A percentile compares a stretch with the other conserved stretches of the same genome.
Conservation (phyloP, 1,284 basidiomycete genomes). For the Peniophora sp. region DNA sequence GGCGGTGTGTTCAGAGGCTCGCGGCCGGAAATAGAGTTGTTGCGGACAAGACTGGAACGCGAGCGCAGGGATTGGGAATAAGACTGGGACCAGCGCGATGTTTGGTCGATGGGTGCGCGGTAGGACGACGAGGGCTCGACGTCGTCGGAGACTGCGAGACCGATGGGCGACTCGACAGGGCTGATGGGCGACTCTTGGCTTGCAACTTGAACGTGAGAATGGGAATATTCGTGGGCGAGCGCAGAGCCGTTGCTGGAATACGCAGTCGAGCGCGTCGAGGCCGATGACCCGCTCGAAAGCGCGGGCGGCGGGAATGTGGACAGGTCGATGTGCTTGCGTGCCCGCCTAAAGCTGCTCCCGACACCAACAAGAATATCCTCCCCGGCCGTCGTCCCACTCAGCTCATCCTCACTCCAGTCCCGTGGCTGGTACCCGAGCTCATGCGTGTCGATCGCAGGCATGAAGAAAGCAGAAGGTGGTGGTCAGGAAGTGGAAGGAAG, state of each 20-base stretch:
- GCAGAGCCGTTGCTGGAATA: conserved; percentile 63
- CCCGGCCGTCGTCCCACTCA: too few relatives aligned
- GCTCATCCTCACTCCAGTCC: too few relatives aligned
- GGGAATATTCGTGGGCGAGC: conserved; percentile 33
- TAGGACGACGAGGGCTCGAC: conserved; percentile 32
- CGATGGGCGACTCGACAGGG: conserved; percentile 22
- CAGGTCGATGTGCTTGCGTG: conserved; percentile 15
- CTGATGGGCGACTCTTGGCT: conserved; percentile 40
- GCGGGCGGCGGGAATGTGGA: conserved; percentile 32
- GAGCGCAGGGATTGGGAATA: conserved; percentile 56
- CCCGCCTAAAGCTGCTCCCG: too few relatives aligned
- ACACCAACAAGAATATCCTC: too few relatives aligned
- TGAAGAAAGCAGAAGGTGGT: too few relatives aligned
- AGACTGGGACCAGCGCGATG: conserved; percentile 57
- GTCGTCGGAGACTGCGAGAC: conserved; percentile 52
- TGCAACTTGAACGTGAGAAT: conserved; percentile 60
- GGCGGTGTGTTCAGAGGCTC: not conserved
- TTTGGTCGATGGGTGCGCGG: conserved; percentile 37
- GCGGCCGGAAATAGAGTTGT: conserved; percentile 27
- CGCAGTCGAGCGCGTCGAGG: conserved; percentile 68
- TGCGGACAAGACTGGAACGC: conserved; percentile 54
- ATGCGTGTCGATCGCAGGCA: too few relatives aligned
- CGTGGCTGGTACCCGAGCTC: too few relatives aligned
- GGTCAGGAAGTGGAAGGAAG: too few relatives aligned
- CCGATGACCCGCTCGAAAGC: conserved; percentile 59